Percentiles rank a stretch among this genome's conserved stretches.
phyloP scores from a whole-genome alignment of 768 basidiomycete genomes.

The Hericium coralloides region DNA sequence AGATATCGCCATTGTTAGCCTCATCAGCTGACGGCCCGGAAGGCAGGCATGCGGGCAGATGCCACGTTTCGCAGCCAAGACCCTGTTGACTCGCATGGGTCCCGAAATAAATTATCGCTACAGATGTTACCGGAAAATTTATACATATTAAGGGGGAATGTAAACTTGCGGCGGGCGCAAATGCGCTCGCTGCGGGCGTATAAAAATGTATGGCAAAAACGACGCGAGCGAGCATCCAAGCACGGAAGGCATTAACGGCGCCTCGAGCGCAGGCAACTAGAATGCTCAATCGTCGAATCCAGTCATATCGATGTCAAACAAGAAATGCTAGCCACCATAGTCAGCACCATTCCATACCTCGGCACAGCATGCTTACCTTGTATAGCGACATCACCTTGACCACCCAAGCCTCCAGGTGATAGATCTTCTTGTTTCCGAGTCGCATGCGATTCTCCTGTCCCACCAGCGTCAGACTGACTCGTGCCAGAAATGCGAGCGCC shows the following conservation, averaged over 20 bases:
- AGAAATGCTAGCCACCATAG: conserved; percentile 27
- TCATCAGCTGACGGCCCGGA: not conserved
- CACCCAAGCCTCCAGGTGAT: conserved; percentile 95
- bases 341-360: not conserved
- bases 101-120: not conserved
- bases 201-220: not conserved
- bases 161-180: not conserved
- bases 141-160: not conserved
- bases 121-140: not conserved
- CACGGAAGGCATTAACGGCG: too few relatives aligned
- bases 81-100: not conserved
- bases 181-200: not conserved
- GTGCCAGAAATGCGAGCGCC: too few relatives aligned
- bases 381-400: conserved; percentile 92
- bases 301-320: conserved; percentile 51
- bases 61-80: not conserved
- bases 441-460: conserved; percentile 90
- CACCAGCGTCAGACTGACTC: not conserved
- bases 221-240: not conserved
- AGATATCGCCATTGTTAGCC: not conserved
- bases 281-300: conserved; percentile 34
- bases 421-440: conserved; percentile 89
- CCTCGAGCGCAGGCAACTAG: too few relatives aligned
- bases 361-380: conserved; percentile 41
- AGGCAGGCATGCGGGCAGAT: not conserved